Evolutionary conservation across 2,329 filamentous ascomycete genomes (phyloP).

Genomic region (Talaromyces sp.): DNA sequence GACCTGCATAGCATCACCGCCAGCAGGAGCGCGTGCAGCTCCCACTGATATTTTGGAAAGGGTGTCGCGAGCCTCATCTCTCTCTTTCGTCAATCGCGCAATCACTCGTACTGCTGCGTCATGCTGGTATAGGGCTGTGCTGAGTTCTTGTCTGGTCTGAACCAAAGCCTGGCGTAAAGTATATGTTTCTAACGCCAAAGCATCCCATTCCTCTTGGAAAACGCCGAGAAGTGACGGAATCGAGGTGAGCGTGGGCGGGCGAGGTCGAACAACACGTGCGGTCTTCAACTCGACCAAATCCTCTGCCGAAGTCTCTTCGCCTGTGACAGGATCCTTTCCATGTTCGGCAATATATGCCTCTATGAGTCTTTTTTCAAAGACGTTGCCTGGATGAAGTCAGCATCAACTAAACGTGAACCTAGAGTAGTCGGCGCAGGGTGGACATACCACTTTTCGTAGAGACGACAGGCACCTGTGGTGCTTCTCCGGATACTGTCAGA

Average conservation of each 20-base stretch:
- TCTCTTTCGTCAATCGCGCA: slow-evolving; percentile 81
- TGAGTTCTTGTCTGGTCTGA: slow-evolving; percentile 89
- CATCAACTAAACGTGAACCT: slow-evolving; percentile 14
- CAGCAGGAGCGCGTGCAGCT: slow-evolving; percentile 48
- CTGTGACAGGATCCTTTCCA: slow-evolving; percentile 86
- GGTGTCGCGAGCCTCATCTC: slow-evolving; percentile 88
- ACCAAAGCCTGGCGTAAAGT: slow-evolving; percentile 85
- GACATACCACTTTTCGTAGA: slow-evolving; percentile 86
- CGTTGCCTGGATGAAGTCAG: slow-evolving; percentile 61
- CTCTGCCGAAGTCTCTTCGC: slow-evolving; percentile 76
- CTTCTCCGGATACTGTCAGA: slow-evolving; percentile 82
- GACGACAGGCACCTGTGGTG: slow-evolving; percentile 89
- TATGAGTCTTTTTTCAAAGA: slow-evolving; percentile 94
- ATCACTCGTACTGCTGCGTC: slow-evolving; percentile 97
- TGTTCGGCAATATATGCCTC: slow-evolving; percentile 93
- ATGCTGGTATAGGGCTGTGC: slow-evolving; percentile 91
- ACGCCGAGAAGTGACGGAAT: slow-evolving; percentile 90
- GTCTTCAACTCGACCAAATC: slow-evolving; percentile 88
- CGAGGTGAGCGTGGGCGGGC: slow-evolving; percentile 90
- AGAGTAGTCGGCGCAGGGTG: slow-evolving; percentile 19
- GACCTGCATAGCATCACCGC: slow-evolving; percentile 88
- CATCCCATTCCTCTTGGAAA: slow-evolving; percentile 99
- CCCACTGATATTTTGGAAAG: slow-evolving; percentile 80
- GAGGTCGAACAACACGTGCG: slow-evolving; percentile 77
- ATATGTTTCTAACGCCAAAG: slow-evolving; percentile 85